Conservation (phyloP, 73 alveolate species). For the Symbiodinium pilosum region DNA sequence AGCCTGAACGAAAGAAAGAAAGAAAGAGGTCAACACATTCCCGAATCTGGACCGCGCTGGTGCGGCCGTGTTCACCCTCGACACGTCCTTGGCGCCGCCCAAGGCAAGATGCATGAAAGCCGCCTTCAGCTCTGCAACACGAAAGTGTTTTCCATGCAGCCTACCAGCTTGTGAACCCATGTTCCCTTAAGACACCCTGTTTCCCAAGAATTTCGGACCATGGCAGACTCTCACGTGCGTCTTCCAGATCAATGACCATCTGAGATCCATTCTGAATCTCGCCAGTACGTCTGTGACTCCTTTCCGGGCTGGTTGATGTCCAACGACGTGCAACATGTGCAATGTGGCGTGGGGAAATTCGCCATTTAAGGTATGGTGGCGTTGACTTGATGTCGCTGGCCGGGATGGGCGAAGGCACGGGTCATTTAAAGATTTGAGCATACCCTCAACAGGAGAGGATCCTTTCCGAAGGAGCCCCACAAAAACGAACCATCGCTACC, state of each 20-base stretch:
- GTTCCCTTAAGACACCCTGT: no score
- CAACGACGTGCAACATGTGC: background rate
- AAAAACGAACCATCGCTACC: background rate
- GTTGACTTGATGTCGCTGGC: background rate
- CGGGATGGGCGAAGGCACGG: conserved; percentile 39
- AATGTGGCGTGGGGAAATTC: background rate
- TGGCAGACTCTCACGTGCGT: background rate
- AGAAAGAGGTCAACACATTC: background rate
- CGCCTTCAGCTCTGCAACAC: background rate
- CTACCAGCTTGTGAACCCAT: no score
- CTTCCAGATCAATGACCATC: conserved; percentile 25
- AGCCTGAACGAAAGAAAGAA: no score
- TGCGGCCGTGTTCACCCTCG: conserved; percentile 19
- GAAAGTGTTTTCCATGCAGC: no score
- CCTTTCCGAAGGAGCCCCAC: background rate
- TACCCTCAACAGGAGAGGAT: no score
- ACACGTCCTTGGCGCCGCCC: conserved; percentile 15
- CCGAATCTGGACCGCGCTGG: conserved; percentile 15
- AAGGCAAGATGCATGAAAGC: background rate
- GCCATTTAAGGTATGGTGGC: background rate
- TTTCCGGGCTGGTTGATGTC: background rate
- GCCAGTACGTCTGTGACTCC: background rate
- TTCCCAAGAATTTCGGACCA: background rate
- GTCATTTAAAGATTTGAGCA: background rate
- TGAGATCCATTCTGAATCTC: background rate